A percentile compares a stretch with the other conserved stretches of the same genome.
Conservation (phyloP, 306 rosid species). For the Senna tora region DNA sequence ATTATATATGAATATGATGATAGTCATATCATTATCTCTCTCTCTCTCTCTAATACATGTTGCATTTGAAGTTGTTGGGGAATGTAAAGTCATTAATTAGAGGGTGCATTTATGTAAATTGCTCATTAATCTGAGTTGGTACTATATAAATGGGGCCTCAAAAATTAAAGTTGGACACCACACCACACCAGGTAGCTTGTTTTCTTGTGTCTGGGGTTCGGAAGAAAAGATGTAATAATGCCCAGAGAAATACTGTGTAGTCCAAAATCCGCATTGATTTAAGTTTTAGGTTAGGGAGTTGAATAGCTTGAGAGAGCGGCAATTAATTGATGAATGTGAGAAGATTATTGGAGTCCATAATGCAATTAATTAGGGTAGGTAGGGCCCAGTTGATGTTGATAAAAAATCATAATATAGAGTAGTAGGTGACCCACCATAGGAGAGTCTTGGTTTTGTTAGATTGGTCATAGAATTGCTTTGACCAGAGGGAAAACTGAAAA, state of each 20-base stretch:
- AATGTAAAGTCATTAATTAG: slow-evolving; percentile 39
- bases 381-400: slow-evolving; percentile 54
- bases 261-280: too few species aligned
- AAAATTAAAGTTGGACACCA: slow-evolving; percentile 39
- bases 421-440: slow-evolving; percentile 61
- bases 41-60: slow-evolving; percentile 5
- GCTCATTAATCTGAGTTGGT: slow-evolving; percentile 33
- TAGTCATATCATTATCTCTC: background rate
- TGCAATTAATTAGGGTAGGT: slow-evolving; percentile 15
- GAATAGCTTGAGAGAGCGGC: background rate
- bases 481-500: slow-evolving; percentile 32
- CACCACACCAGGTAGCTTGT: slow-evolving; percentile 20
- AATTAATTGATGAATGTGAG: too few species aligned
- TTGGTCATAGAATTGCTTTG: slow-evolving; percentile 42
- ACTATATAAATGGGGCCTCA: slow-evolving; percentile 19
- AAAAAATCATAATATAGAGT: slow-evolving; percentile 33
- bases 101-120: too few species aligned
- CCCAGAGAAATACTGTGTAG: slow-evolving; percentile 46
- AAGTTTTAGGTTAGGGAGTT: too few species aligned
- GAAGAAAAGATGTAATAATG: slow-evolving; percentile 35
- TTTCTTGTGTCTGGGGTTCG: slow-evolving; percentile 35
- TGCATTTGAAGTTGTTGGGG: slow-evolving; percentile 45
- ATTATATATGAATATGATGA: too few species aligned
- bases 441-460: slow-evolving; percentile 34
- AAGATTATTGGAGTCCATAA: background rate